phyloP scores from a whole-genome alignment of 345 rosid genomes.

The Gossypium anomalum region DNA sequence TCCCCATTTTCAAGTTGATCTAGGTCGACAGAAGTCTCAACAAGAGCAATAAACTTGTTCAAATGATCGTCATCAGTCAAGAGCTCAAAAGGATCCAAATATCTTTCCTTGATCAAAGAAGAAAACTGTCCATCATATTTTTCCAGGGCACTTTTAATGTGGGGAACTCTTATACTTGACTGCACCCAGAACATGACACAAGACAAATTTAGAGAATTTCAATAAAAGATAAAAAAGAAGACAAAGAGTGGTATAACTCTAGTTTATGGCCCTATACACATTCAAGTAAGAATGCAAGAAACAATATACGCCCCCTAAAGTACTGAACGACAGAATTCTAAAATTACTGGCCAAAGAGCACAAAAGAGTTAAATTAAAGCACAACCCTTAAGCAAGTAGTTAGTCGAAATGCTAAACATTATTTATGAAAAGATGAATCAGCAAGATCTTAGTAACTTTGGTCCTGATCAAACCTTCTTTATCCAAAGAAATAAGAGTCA shows the following conservation, averaged over 20 bases:
- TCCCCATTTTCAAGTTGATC: constrained; percentile 96
- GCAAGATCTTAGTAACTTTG: background rate
- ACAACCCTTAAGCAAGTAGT: background rate
- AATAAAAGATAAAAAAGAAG: constrained; percentile 1
- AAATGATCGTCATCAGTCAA: constrained; percentile 72
- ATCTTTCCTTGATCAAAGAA: constrained; percentile 57
- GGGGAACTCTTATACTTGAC: constrained; percentile 88
- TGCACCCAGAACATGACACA: constrained; percentile 36
- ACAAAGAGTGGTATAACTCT: background rate
- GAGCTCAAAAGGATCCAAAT: constrained; percentile 46
- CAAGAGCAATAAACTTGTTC: constrained; percentile 71
- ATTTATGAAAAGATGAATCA: background rate
- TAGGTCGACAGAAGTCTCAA: constrained; percentile 83
- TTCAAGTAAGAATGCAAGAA: background rate
- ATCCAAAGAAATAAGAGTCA: background rate
- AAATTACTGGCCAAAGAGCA: background rate
- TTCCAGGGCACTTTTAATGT: constrained; percentile 64
- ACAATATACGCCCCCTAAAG: background rate
- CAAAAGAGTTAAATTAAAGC: background rate
- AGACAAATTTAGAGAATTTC: background rate
- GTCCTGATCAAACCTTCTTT: background rate
- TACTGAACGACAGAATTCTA: background rate
- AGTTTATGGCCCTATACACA: background rate
- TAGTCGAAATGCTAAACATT: background rate
- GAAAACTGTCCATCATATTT: constrained; percentile 64